Base-by-base conservation (phyloP, 495 filamentous ascomycete species). In the Neurospora sp. region DNA sequence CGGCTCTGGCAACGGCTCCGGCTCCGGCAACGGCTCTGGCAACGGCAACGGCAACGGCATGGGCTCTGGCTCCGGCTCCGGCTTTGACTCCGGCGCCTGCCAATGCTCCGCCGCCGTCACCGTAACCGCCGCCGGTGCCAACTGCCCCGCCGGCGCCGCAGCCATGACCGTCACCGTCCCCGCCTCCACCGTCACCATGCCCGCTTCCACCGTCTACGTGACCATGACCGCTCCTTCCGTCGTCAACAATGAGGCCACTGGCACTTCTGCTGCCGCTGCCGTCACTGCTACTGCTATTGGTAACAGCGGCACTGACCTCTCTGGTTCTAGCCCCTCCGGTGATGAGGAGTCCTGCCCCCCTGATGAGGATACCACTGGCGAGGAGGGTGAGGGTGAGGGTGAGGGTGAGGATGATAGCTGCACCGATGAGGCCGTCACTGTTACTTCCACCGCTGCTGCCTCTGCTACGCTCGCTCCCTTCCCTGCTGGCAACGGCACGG, bases 121-220 rank as follows among this genome's bases (percentile, higher is more conserved):
- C 69, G 77, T 82, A 68, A 84, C 85, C 40, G 40, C 68, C 27
- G 75, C 76, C 53, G 77, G 82, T 41, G 74, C 77, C 31, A 79
- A 81, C 39, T 79, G 79, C 53, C 76, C 81, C 69, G 83, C 84
- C 41, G 71, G 68, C 35, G 44, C 45, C 7, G 73, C 78, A 2
- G 76, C 78, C 35, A 71, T 70, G 71, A 73, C 73, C 35, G 72
- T 71, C 17, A 65, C 65, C 14, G 65, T 39, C 8, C 65, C 74
- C 17, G 77, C 80, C 14, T 31, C 27, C 27, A 73, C 72, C 35
- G 72, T 71, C 17, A 86, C 84, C 14, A 77, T 81, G 20, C 65
- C 74, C 17, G 77, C 80, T 17, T 76, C 80, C 9, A 85, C 83
- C 69, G 79, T 85, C 73, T 84, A 83, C 79, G 74, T 86, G 40